Evolutionary conservation across 352 stramenopile species (phyloP).

Genomic region (Phytophthora multivora): DNA sequence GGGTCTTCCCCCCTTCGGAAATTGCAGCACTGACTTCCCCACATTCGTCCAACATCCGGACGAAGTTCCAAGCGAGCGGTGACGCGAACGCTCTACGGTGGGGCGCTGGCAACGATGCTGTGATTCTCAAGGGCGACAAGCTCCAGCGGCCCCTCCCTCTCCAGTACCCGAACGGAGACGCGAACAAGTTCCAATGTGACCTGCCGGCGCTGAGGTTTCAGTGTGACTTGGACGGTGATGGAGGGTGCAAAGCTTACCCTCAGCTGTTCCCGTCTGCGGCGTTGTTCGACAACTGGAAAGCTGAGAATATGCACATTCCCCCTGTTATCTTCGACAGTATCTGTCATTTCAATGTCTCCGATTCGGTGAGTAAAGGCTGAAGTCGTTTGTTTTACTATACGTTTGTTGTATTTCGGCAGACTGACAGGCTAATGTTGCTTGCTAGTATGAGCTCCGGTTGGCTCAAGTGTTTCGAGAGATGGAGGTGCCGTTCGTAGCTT

Average conservation of each 20-base stretch:
- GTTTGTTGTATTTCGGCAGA: neutral
- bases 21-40: constrained; percentile 2
- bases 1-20: constrained; percentile 1
- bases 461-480: constrained; percentile 89
- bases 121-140: constrained; percentile 41
- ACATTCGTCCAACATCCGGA: constrained; percentile 8
- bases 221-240: constrained; percentile 45
- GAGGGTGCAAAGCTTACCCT: constrained; percentile 64
- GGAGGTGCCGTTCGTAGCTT: constrained; percentile 94
- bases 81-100: constrained; percentile 31
- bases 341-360: constrained; percentile 70
- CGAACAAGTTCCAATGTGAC: constrained; percentile 56
- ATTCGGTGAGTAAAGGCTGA: constrained; percentile 34
- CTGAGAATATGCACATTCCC: constrained; percentile 50
- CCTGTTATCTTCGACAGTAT: constrained; percentile 58
- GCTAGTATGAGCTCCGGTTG: constrained; percentile 80
- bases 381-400: neutral
- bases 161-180: constrained; percentile 50
- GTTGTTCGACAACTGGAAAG: constrained; percentile 84
- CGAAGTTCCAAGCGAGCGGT: constrained; percentile 11
- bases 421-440: constrained; percentile 6
- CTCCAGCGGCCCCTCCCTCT: constrained; percentile 35
- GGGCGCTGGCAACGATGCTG: constrained; percentile 8
- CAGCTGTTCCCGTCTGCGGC: constrained; percentile 72
- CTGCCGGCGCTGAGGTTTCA: constrained; percentile 61